Evolutionary conservation across 306 rosid genomes (phyloP), one percentile per base, ranked within the genome.

Genomic region (Senna siamea): DNA sequence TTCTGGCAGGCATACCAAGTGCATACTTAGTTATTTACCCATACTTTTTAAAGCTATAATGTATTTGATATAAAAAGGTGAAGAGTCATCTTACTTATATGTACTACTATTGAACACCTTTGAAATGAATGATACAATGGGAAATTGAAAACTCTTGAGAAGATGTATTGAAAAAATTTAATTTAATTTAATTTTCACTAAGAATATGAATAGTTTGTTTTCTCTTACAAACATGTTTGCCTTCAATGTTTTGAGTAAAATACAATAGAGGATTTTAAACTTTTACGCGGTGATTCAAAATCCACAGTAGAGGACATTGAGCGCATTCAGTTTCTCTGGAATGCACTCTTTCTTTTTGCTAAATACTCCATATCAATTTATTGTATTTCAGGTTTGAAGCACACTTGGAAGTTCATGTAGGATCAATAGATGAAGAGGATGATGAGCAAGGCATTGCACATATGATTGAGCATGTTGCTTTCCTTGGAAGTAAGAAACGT

Each of bases 401-500:
- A 13, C 99, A 94, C 82, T 83, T 94, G 96, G 99, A 94, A 86
- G 96, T 94, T 65, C 99, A 94, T 66, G 96, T 77, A 22, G 99
- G 99, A 61, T 92, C 99, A 43, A 94, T 94, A 40, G 96, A 94
- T 23, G 99, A 94, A 80, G 97, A 92, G 78, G 99, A 90, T 20
- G 96, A 89, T 63, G 99, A 94, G 77, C 99, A 94, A 88, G 99
- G 99, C 57, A 92, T 94, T 77, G 96, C 99, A 15, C 99, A 94
- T 87, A 94, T 94, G 99, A 94, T 94, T 78, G 99, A 94, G 75
- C 99, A 94, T 78, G 99, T 94, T 78, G 97, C 99, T 75, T 94
- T 94, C 86, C 90, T 94, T 47, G 99, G 99, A 84, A 94, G 99
- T 85, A 94, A 94, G 90, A 94, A 94, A 79, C 97, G 99, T 19